Percentiles rank a stretch among this genome's conserved stretches.
These are phyloP conservation scores for Halophytophthora batemanensis DNA, from an alignment of 352 stramenopile species.

Conservation along the genomic window DNA sequence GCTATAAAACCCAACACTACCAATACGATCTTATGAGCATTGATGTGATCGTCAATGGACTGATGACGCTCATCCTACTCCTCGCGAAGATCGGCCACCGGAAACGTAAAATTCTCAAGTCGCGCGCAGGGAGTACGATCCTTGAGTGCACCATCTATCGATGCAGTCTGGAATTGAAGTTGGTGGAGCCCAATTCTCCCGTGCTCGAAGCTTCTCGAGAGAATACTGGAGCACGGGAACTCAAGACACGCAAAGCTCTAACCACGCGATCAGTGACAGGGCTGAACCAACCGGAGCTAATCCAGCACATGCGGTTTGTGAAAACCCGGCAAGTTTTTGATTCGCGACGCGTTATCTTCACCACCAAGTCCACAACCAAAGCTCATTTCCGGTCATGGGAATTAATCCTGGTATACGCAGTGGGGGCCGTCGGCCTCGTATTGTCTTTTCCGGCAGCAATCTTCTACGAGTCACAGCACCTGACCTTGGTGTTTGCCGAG, in stretches of 20 bases:
- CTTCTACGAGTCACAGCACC: too few relatives aligned
- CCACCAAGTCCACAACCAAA: background rate
- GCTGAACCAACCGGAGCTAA: conserved; percentile 6
- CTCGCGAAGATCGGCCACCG: conserved; percentile 25
- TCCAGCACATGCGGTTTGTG: conserved; percentile 22
- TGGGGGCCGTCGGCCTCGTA: conserved; percentile 6
- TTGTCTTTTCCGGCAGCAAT: conserved; percentile 3
- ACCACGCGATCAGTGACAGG: background rate
- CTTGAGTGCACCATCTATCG: conserved; percentile 28
- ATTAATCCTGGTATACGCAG: conserved; percentile 7
- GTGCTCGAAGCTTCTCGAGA: too few relatives aligned
- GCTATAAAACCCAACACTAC: conserved; percentile 7
- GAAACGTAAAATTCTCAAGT: conserved; percentile 11
- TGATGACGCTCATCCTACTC: conserved; percentile 22
- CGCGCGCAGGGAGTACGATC: conserved; percentile 2
- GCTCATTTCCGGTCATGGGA: background rate
- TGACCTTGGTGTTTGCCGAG: background rate
- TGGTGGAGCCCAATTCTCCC: conserved; percentile 1
- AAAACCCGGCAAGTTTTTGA: conserved; percentile 9
- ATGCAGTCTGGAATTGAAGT: conserved; percentile 14
- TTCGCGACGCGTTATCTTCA: conserved; percentile 5
- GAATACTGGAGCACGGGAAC: too few relatives aligned
- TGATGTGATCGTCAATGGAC: conserved; percentile 23
- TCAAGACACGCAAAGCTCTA: too few relatives aligned
- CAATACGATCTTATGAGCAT: conserved; percentile 15